phyloP scores from a whole-genome alignment of 495 filamentous ascomycete species.

The Xylaria longipes region DNA sequence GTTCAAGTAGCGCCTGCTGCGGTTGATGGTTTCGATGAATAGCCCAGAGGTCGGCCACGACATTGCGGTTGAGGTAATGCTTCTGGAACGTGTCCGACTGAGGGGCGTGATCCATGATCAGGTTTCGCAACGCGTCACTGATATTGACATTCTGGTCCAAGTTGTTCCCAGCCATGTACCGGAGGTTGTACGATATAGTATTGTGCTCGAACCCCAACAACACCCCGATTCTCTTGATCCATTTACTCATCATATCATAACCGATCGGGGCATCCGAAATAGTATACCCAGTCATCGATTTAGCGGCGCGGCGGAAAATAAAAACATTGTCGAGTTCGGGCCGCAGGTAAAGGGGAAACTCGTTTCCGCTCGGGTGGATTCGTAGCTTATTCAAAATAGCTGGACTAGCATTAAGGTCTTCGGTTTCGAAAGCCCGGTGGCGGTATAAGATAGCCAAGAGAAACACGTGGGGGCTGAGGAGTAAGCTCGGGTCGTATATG shows the following conservation, averaged over 20 bases:
- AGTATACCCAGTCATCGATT: background rate
- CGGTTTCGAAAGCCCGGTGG: background rate
- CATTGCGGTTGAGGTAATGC: background rate
- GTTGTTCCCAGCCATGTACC: background rate
- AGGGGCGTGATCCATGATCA: conserved; percentile 6
- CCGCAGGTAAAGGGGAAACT: background rate
- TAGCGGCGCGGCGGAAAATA: background rate
- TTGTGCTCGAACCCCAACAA: background rate
- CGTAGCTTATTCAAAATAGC: background rate
- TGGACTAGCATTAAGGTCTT: background rate
- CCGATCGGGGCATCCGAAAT: background rate
- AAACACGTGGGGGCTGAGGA: background rate
- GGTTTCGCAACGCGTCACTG: background rate
- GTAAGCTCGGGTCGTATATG: background rate
- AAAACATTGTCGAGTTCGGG: background rate
- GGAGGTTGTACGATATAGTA: background rate
- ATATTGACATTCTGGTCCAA: background rate
- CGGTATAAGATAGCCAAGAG: background rate
- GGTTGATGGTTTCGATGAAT: background rate
- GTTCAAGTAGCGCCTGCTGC: background rate
- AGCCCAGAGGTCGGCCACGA: background rate
- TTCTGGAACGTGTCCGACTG: background rate
- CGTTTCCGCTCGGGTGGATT: background rate
- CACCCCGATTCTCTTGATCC: background rate
- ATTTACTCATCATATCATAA: background rate